These are phyloP conservation scores for Bolboschoenoplectus hybrid DNA, from an alignment of 202 grass and related monocot genomes.

Conservation along the genomic window DNA sequence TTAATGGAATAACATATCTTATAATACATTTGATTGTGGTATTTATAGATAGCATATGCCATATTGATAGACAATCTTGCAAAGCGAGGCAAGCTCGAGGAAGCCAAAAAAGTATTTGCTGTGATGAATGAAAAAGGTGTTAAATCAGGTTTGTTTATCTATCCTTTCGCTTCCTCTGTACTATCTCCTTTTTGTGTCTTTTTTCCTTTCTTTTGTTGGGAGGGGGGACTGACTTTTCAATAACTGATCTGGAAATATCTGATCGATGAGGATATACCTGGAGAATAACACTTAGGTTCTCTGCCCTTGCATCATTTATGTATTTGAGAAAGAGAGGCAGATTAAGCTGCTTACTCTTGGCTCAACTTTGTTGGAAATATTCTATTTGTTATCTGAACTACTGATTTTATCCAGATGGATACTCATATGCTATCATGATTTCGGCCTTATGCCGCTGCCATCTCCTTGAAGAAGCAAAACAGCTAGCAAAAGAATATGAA, in stretches of 20 bases:
- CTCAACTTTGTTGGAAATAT: neutral
- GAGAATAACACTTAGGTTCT: neutral
- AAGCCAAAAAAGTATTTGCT: constrained; percentile 65
- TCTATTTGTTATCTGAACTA: constrained; percentile 28
- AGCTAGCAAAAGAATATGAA: constrained; percentile 94
- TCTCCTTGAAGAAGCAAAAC: constrained; percentile 72
- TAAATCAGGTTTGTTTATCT: constrained; percentile 68
- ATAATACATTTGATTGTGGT: constrained; percentile 22
- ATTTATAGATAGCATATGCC: constrained; percentile 82
- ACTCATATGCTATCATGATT: constrained; percentile 93
- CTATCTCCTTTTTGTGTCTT: neutral
- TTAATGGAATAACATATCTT: neutral
- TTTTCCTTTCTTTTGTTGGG: neutral
- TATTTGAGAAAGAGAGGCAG: neutral
- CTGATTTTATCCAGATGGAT: constrained; percentile 77
- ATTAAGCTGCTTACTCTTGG: neutral
- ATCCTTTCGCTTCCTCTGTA: neutral
- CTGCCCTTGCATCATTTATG: neutral
- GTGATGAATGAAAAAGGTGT: constrained; percentile 79
- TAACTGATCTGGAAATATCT: neutral
- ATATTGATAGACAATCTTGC: constrained; percentile 89
- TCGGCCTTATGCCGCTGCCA: constrained; percentile 76
- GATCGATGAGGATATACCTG: neutral
- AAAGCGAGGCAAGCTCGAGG: constrained; percentile 72
- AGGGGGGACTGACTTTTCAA: neutral